Evolutionary conservation across 192 early-diverging fungal genomes (phyloP), one percentile per base, ranked within the genome.

Genomic region (Backusella westeae): DNA sequence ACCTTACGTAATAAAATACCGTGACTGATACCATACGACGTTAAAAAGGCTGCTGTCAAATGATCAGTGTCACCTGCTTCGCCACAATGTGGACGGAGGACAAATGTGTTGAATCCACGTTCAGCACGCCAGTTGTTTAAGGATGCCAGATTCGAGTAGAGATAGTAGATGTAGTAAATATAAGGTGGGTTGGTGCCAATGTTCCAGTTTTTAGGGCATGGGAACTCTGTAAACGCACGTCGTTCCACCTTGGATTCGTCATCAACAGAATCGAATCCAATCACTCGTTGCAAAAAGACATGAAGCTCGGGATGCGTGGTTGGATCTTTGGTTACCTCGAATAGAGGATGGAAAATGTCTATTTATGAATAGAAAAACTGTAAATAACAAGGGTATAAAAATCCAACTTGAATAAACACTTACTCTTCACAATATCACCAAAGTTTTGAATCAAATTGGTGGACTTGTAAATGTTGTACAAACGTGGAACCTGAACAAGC

Each of bases 1-100:
- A 97, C 95, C 76, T 98, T 98, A 36, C 97, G 90, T 65, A 98
- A 81, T 29, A 96, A 79, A 72, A 98, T 98, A 46, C 97, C 97
- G 81, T 98, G 97, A 79, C 87, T 91, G 80, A 98, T 98, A 39
- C 90, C 88, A 77, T 94, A 92, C 1, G 94, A 91, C 0, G 95
- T 92, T 42, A 98, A 83, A 76, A 96, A 98, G 6, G 96, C 92
- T 0, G 93, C 89, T 7, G 94, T 92, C 85, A 98, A 83, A 75
- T 98, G 95, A 73, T 97, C 97, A 17, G 96, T 94, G 78, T 97
- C 95, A 38, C 97, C 97, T 6, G 97, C 97, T 81, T 98, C 97
- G 70, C 97, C 97, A 53, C 93, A 90, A 81, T 98, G 97, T 17
- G 97, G 97, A 38, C 97, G 87, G 52, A 98, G 81, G 12, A 97